Base-by-base conservation (phyloP, 352 stramenopile genomes). In the Globisporangium nodosum region DNA sequence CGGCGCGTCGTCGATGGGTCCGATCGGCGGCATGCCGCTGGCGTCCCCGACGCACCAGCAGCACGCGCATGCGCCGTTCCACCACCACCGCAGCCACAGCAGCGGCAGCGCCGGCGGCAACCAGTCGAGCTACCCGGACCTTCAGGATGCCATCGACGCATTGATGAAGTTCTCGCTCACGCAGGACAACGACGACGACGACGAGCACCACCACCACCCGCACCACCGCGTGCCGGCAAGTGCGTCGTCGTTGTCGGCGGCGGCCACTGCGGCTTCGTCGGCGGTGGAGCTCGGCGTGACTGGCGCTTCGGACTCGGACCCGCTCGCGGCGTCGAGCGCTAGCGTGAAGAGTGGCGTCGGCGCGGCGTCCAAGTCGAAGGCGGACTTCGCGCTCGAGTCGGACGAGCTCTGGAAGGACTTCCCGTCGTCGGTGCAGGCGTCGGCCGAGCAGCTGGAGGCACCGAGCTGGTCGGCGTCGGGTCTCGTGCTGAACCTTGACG, bases 111-210 rank as follows among this genome's bases (percentile, higher is more conserved):
- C 60, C 52, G 55, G 63, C 52, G 20, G 27, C 45, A 33, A 35
- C 27, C 45, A 68, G 50, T 62, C 70, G 24, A 74, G 71, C 53
- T 92, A 90, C 70, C 81, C 79, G 20, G 78, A 92, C 56, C 75
- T 92, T 72, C 79, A 92, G 60, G 81, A 92, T 82, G 79, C 81
- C 75, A 92, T 92, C 65, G 81, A 92, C 71, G 79, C 81, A 72
- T 82, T 92, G 70, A 88, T 92, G 77, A 88, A 88, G 70, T 92
- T 92, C 57, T 91, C 81, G 58, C 69, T 91, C 21, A 85, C 81
- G 46, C 68, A 70, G 18, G 78, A 90, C 45, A 59, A 72, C 21
- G 76, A 85, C 50, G 53, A 69, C 15, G 49, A 54, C 47, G 47
- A 52, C 21, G n/a, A 27, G 27, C 11, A 27, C 15, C 58, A 50